These are phyloP conservation scores for Ashbya aceris DNA, from an alignment of 1,139 yeast species.

Conservation along the genomic window DNA sequence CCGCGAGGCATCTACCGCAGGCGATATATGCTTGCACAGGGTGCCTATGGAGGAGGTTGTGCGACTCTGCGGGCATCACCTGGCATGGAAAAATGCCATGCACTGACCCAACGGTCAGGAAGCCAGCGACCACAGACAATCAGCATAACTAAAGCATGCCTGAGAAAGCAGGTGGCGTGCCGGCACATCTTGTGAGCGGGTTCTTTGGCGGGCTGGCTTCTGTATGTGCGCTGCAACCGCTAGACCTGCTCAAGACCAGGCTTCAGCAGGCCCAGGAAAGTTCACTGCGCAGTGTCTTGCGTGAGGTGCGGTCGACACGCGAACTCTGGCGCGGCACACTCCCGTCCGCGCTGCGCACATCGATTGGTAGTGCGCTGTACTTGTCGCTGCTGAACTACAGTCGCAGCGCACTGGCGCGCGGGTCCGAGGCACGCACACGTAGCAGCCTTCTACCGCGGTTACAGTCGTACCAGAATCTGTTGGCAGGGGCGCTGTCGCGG, in stretches of 20 bases:
- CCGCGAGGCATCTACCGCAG: not conserved
- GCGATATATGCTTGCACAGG: too few relatives aligned
- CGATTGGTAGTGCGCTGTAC: conserved; percentile 84
- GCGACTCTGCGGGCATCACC: too few relatives aligned
- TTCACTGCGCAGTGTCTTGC: conserved; percentile 38
- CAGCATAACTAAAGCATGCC: not conserved
- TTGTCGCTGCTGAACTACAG: conserved; percentile 60
- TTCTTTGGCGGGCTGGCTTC: conserved; percentile 81
- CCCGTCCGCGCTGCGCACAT: conserved; percentile 83
- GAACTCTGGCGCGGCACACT: conserved; percentile 89
- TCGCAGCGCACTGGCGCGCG: conserved; percentile 43
- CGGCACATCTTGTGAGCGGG: conserved; percentile 66
- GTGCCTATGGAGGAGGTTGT: too few relatives aligned
- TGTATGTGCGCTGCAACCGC: conserved; percentile 75
- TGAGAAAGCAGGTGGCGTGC: conserved; percentile 8
- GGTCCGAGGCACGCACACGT: conserved; percentile 15
- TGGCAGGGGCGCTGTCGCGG: conserved; percentile 72
- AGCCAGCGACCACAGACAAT: too few relatives aligned
- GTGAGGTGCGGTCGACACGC: conserved; percentile 37
- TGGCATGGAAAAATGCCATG: too few relatives aligned
- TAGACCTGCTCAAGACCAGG: conserved; percentile 82
- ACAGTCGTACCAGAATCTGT: conserved; percentile 57
- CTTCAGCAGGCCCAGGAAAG: conserved; percentile 59
- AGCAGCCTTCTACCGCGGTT: conserved; percentile 54
- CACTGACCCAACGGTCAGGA: too few relatives aligned